Evolutionary conservation across 2,329 filamentous ascomycete genomes (phyloP).

Genomic region (Colletotrichum liaoningense): DNA sequence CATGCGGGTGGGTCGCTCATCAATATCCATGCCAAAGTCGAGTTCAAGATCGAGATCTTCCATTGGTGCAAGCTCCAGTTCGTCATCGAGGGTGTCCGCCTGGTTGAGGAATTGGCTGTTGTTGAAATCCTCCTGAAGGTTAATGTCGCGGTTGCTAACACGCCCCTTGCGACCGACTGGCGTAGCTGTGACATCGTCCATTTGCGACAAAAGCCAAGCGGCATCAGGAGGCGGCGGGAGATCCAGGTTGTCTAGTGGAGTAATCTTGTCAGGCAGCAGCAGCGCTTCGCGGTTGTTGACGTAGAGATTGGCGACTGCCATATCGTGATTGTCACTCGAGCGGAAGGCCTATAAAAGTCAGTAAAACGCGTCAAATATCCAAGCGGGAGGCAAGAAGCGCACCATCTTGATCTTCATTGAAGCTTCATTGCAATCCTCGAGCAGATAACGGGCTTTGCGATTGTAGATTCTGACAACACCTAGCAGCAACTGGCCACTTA

Average conservation of each 20-base stretch:
- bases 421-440: conserved; percentile 98
- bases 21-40: conserved; percentile 80
- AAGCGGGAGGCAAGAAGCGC: conserved; percentile 42
- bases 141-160: conserved; percentile 72
- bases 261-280: conserved; percentile 91
- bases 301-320: conserved; percentile 80
- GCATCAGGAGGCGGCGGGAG: conserved; percentile 88
- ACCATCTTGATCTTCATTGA: conserved; percentile 99
- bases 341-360: conserved; percentile 81
- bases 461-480: conserved; percentile 98
- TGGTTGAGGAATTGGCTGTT: conserved; percentile 86
- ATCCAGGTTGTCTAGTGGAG: conserved; percentile 85
- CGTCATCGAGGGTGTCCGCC: conserved; percentile 69
- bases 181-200: conserved; percentile 69
- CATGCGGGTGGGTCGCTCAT: conserved; percentile 66
- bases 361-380: conserved; percentile 36
- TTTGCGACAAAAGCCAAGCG: conserved; percentile 82
- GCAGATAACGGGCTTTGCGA: conserved; percentile 92
- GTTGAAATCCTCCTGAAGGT: conserved; percentile 75
- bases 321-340: conserved; percentile 92
- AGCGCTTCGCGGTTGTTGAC: conserved; percentile 87
- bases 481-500: conserved; percentile 93
- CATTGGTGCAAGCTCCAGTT: conserved; percentile 64
- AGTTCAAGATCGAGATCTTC: conserved; percentile 79
- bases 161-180: conserved; percentile 68